Base-by-base conservation (phyloP, 2,329 filamentous ascomycete genomes). In the Trichophyton schoenleinii region DNA sequence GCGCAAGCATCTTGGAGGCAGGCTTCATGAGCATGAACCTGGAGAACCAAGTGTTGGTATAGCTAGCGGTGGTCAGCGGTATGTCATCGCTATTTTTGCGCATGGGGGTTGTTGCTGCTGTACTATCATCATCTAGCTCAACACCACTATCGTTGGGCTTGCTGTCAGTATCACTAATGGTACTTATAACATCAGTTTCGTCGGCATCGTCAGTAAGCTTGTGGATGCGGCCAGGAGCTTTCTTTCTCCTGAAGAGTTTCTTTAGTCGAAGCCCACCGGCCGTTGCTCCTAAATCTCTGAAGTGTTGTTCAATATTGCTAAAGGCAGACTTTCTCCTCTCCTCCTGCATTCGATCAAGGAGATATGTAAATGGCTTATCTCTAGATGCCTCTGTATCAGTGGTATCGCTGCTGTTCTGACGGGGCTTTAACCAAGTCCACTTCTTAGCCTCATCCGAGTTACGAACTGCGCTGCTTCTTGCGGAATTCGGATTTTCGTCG, bases 21-120 rank as follows among this genome's bases (percentile, higher is more conserved):
- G 92, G 92, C 71, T 94, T 96, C 70, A 96, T 87, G 61, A 90
- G 85, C 77, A 97, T 89, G 53, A 97, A 83, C 15, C 89, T 87
- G 34, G 89, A 87, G 60, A 97, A 82, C 91, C 92, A 96, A 67
- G 87, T 95, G 69, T 90, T 86, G 70, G 85, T 86, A 34, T 73
- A 72, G 63, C 71, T 63, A 34, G 20, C 63, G n/a, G 20, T 42
- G 7, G 28, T 74, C 66, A 67, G 74, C 15, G 68, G 61, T 65
- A 65, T 41, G 68, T 28, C 20, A 52, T 68, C 62, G 58, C 67
- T 38, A 61, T 44, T 9, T 62, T 67, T 7, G 20, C 65, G 25
- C 52, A 66, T 55, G 64, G 66, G 59, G 34, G 62, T 46, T 28
- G 49, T 53, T 13, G 49, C 63, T 59, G 49, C 61, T 31, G 59